phyloP scores from a whole-genome alignment of 169 alveolate genomes.

The Cytauxzoon felis region DNA sequence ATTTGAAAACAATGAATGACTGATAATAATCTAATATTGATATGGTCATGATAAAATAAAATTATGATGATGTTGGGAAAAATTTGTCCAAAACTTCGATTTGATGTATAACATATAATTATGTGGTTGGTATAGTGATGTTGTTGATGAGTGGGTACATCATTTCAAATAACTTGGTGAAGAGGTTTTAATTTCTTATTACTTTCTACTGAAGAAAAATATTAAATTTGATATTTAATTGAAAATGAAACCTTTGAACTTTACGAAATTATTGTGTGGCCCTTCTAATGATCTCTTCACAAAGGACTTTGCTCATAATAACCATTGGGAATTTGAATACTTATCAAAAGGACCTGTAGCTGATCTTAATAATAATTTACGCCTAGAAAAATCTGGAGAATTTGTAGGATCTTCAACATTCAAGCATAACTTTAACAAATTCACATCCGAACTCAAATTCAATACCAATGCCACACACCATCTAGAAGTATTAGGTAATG shows the following conservation, averaged over 20 bases:
- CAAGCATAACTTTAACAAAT: slow-evolving; percentile 17
- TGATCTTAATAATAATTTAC: slow-evolving; percentile 20
- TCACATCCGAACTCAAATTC: slow-evolving; percentile 30
- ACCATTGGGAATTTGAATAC: slow-evolving; percentile 54
- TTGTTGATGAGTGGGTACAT: neutral
- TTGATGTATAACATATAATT: neutral
- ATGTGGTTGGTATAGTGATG: neutral
- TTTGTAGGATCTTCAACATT: slow-evolving; percentile 25
- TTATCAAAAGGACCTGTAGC: slow-evolving; percentile 6
- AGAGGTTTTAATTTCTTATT: neutral
- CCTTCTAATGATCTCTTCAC: slow-evolving; percentile 46
- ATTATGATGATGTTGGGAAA: neutral
- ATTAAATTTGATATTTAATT: neutral
- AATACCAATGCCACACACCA: slow-evolving; percentile 27
- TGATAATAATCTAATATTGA: too few relatives aligned
- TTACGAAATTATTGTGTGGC: slow-evolving; percentile 52
- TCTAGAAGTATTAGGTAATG: slow-evolving; percentile 39
- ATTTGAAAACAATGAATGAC: too few relatives aligned
- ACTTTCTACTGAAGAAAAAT: neutral
- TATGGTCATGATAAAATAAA: neutral
- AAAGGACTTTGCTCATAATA: slow-evolving; percentile 54
- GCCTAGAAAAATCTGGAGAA: slow-evolving; percentile 26
- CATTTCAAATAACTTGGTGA: too few relatives aligned
- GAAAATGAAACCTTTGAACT: slow-evolving; percentile 55
- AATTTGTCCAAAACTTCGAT: neutral